These are phyloP conservation scores for Cytospora mali DNA, from an alignment of 2,329 filamentous ascomycete genomes.

Conservation along the genomic window DNA sequence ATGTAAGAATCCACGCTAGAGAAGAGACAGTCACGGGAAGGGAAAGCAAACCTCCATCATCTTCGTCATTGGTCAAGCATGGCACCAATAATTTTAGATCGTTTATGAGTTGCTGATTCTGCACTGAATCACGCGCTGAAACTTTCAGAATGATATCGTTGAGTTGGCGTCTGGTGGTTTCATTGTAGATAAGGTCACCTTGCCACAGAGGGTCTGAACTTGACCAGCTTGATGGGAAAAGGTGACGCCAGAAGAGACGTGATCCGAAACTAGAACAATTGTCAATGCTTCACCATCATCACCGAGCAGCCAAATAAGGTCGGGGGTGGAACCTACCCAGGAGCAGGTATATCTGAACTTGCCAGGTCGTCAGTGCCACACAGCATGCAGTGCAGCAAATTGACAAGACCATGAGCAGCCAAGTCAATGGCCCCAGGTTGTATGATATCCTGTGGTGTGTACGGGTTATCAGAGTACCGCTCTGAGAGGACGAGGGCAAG, in stretches of 20 bases:
- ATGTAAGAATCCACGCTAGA: background rate
- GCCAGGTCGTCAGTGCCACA: conserved; percentile 29
- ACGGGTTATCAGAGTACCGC: conserved; percentile 24
- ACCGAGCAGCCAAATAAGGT: background rate
- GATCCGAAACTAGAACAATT: conserved; percentile 40
- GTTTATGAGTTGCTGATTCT: conserved; percentile 55
- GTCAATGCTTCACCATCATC: background rate
- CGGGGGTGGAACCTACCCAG: conserved; percentile 23
- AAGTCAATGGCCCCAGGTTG: conserved; percentile 41
- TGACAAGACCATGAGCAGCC: conserved; percentile 42
- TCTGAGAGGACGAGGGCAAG: background rate
- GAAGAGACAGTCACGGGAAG: background rate
- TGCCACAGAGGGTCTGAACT: conserved; percentile 20
- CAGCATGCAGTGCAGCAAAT: conserved; percentile 39
- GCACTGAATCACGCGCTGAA: conserved; percentile 52
- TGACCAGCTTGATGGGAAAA: conserved; percentile 60
- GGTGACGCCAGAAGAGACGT: conserved; percentile 62
- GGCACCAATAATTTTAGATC: conserved; percentile 54
- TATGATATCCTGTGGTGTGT: conserved; percentile 40
- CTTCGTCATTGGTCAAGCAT: conserved; percentile 39
- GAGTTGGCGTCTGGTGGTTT: conserved; percentile 22
- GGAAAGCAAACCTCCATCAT: conserved; percentile 44
- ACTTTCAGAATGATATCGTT: conserved; percentile 61
- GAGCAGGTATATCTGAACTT: conserved; percentile 25
- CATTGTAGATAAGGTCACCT: conserved; percentile 21